These are phyloP conservation scores for Macaranga tanarius DNA, from an alignment of 441 rosid species.

Conservation along the genomic window DNA sequence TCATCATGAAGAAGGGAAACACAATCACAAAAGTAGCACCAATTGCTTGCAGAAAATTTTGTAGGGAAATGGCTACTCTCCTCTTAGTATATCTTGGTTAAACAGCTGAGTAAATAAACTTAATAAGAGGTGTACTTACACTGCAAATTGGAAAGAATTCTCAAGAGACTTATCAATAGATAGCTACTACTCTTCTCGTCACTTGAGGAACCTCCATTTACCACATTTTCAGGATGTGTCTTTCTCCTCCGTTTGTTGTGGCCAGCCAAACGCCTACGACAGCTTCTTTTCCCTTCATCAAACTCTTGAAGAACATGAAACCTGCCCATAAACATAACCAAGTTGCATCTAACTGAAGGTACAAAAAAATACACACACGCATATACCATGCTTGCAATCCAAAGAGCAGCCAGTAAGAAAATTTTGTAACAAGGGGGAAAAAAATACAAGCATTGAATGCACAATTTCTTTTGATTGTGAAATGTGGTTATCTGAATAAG, in stretches of 20 bases:
- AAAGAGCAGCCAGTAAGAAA: slow-evolving; percentile 8
- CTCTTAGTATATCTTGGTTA: slow-evolving; percentile 4
- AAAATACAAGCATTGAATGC: not conserved
- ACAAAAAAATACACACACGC: slow-evolving; percentile 9
- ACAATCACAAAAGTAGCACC: slow-evolving; percentile 4
- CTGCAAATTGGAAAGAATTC: slow-evolving; percentile 76
- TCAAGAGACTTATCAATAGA: slow-evolving; percentile 68
- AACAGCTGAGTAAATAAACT: slow-evolving; percentile 12
- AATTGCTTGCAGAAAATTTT: slow-evolving; percentile 11
- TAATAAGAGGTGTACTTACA: slow-evolving; percentile 44
- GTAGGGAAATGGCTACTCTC: slow-evolving; percentile 7
- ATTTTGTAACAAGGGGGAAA: not conserved
- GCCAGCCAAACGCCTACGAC: slow-evolving; percentile 96
- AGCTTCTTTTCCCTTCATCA: slow-evolving; percentile 97
- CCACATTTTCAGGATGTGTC: slow-evolving; percentile 62
- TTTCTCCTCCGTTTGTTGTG: slow-evolving; percentile 93
- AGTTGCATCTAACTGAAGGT: slow-evolving; percentile 34
- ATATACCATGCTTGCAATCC: slow-evolving; percentile 4
- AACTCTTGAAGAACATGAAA: slow-evolving; percentile 94
- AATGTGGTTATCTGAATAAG: not conserved
- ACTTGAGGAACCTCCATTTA: slow-evolving; percentile 44
- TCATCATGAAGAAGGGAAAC: slow-evolving; percentile 10
- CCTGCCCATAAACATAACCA: slow-evolving; percentile 48
- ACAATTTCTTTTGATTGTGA: not conserved
- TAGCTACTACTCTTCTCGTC: slow-evolving; percentile 74